Base-by-base conservation (phyloP, 208 protist genomes). In the Zelonia costaricensis region DNA sequence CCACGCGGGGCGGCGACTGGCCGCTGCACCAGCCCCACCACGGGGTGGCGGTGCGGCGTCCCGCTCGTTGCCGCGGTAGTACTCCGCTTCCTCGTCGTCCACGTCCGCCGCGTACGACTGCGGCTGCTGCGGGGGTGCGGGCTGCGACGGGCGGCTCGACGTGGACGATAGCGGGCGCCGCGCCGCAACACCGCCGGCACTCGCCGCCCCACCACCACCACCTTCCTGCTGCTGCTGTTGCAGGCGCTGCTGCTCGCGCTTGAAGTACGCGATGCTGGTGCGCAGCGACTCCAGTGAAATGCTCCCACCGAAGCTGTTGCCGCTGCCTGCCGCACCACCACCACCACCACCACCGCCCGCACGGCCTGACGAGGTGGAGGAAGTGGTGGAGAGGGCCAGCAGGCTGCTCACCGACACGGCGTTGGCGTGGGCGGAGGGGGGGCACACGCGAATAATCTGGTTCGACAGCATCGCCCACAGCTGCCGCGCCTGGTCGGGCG, bases 401-500 rank as follows among this genome's bases (percentile, higher is more conserved):
- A 88, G 56, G 27, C 65, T 76, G 48, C 72, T 76, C 30, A 85
- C 64, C 3, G 73, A 53, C 9, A 69, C 55, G 28, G 66, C 49
- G 55, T 68, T 57, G 25, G 58, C 54, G 53, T 66, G 60, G 35
- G 30, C 48, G 3, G 62, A 54, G 16, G 67, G 52, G 9, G 68
- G 68, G 15, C 70, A 82, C 18, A 88, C 74, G 22, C 78, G 84
- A 20, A 94, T 84, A 36, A 88, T 75, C 49, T 92, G 80, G 46
- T 90, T 85, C 25, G 82, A 91, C 10, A 92, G 66, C 84, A 94
- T 94, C 13, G 84, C 88, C 88, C 88, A 94, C 30, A 94, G 78
- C 69, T 94, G 88, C 7, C 84, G 74, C 0, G 84, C 81, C 60
- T 94, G 88, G 57, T 92, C 88, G 3, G 82, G 80, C 8, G 82